Evolutionary conservation across 148 eudicot species (phyloP), one percentile per base, ranked within the genome.

Genomic region (Fagopyrum homotropicum): DNA sequence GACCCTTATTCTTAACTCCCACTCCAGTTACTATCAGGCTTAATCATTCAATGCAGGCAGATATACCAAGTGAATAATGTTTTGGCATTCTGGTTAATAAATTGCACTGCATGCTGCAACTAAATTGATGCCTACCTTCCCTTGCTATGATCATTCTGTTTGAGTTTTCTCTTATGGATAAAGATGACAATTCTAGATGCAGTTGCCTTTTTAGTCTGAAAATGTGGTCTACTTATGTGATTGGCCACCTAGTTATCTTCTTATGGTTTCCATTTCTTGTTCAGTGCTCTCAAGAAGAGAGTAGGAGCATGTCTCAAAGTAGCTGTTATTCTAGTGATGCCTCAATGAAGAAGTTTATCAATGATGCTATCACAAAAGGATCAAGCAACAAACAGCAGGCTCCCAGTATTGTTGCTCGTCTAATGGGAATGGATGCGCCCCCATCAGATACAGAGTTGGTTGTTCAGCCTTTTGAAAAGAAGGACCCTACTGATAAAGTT

Each of bases 341-440:
- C 56, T 84, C 97, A 79, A 86, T 87, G 84, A 96, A 96, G 86
- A 92, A 84, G 80, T 80, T 92, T 77, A 90, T 90, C 59, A 81
- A 80, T 69, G 83, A 88, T 50, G 94, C 89, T 77, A 85, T 88
- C 77, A 79, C 91, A 29, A 81, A 84, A 82, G 80, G 75, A 79
- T 77, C 86, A 80, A 81, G 82, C 64, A 73, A 73, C 79, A 87
- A 78, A 75, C 89, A 84, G 54, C 89, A 78, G 75, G 68, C 86
- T 57, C 97, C 98, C 57, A 96, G 92, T 70, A 82, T 92, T 71
- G 97, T 96, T 72, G 99, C 99, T 56, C 92, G 88, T 69, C 84
- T 96, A 17, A 96, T 96, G 99, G 99, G 99, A 75, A 89, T 96
- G 87, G 99, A 96, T 66, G 77, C 79, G 40, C 77, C 89, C 70